Evolutionary conservation across 1,284 basidiomycete genomes (phyloP).

Genomic region (Xanthoconium separans): DNA sequence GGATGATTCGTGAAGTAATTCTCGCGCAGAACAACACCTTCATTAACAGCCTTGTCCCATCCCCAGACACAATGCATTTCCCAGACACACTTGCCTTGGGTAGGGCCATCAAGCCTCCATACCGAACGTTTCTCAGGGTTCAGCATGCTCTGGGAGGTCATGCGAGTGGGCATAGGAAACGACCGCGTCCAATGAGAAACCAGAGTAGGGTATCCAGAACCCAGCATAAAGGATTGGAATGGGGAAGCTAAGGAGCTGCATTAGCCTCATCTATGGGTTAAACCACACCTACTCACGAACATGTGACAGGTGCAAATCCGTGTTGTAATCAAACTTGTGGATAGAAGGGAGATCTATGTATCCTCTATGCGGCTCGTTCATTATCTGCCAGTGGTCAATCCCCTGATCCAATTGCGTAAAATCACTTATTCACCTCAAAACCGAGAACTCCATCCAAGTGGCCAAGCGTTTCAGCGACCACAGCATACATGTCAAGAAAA

Average conservation of each 20-base stretch:
- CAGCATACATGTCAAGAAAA: conserved; percentile 78
- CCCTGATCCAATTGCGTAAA: neutral
- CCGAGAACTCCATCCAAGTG: conserved; percentile 82
- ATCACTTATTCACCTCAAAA: conserved; percentile 68
- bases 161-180: conserved; percentile 80
- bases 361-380: conserved; percentile 97
- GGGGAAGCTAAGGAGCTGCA: conserved; percentile 58
- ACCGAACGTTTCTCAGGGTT: conserved; percentile 59
- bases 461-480: conserved; percentile 68
- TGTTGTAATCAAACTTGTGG: conserved; percentile 89
- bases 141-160: conserved; percentile 54
- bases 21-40: conserved; percentile 78
- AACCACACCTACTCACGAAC: conserved; percentile 56
- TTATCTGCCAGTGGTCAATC: conserved; percentile 52
- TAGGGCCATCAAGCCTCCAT: conserved; percentile 73
- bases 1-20: conserved; percentile 83
- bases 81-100: conserved; percentile 78
- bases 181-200: conserved; percentile 78
- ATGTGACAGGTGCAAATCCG: conserved; percentile 86
- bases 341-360: conserved; percentile 84
- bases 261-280: neutral
- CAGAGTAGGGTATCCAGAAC: conserved; percentile 71
- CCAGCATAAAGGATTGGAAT: conserved; percentile 83
- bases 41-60: conserved; percentile 72
- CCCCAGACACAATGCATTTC: conserved; percentile 93